Percentiles rank a stretch among this genome's conserved stretches.
Evolutionary conservation across 148 eudicot genomes (phyloP).

Genomic region (Fagopyrum esculentum): DNA sequence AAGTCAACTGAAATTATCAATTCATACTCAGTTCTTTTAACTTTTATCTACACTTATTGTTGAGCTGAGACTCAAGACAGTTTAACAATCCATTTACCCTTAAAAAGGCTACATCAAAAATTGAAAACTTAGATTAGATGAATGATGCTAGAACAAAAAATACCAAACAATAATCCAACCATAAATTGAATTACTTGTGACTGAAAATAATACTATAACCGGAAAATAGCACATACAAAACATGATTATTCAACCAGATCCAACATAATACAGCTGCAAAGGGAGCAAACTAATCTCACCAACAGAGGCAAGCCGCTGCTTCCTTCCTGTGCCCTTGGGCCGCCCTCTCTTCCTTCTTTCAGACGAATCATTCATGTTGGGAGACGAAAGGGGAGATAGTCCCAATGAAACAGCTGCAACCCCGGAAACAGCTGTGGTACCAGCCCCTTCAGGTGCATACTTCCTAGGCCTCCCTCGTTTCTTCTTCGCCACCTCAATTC

Average conservation of each 20-base stretch:
- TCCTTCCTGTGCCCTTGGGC: slow-evolving; percentile 92
- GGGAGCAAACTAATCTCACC: slow-evolving; percentile 32
- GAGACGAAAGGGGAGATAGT: slow-evolving; percentile 47
- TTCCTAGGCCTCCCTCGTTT: slow-evolving; percentile 97
- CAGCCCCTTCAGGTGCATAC: slow-evolving; percentile 76
- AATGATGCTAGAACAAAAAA: background rate
- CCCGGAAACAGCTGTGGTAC: background rate
- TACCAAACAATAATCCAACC: background rate
- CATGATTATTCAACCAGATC: background rate
- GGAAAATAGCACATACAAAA: background rate
- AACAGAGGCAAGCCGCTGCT: slow-evolving; percentile 73
- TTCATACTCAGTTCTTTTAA: background rate
- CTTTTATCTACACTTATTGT: background rate
- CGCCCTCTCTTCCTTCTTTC: slow-evolving; percentile 59
- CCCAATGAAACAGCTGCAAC: slow-evolving; percentile 47
- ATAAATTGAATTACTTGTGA: background rate
- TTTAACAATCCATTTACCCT: background rate
- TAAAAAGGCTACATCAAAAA: background rate
- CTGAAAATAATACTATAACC: background rate
- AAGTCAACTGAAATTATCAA: background rate
- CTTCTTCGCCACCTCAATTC: slow-evolving; percentile 56
- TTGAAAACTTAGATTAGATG: background rate
- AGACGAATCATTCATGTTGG: slow-evolving; percentile 27
- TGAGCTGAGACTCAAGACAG: background rate
- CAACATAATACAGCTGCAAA: background rate